Evolutionary conservation across 192 early-diverging fungal species (phyloP).

Genomic region (Linnemannia elongata): DNA sequence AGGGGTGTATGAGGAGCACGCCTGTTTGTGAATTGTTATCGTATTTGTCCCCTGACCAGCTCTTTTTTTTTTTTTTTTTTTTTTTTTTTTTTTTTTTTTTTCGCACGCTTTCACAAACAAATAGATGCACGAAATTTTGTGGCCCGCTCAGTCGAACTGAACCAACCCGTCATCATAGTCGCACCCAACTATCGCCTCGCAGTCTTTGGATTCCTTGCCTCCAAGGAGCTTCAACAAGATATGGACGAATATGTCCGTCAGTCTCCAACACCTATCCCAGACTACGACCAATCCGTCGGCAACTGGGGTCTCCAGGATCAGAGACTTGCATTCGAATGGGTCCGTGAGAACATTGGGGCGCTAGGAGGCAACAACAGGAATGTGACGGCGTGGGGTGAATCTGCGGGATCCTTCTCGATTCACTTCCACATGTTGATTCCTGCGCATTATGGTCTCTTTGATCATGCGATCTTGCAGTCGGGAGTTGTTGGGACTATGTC

Average conservation of each 20-base stretch:
- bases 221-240: conserved; percentile 34
- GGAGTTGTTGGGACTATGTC: conserved; percentile 16
- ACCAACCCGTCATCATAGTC: conserved; percentile 58
- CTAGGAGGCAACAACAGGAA: conserved; percentile 24
- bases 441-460: conserved; percentile 31
- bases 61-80: not conserved
- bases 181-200: conserved; percentile 64
- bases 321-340: conserved; percentile 39
- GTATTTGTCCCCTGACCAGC: not conserved
- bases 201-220: conserved; percentile 59
- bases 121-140: conserved; percentile 43
- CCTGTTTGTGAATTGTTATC: too few relatives aligned
- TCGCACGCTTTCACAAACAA: not conserved
- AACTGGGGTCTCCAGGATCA: conserved; percentile 53
- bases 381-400: conserved; percentile 37
- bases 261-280: not conserved
- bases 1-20: not conserved
- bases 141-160: conserved; percentile 14
- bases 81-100: not conserved
- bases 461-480: conserved; percentile 53
- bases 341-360: conserved; percentile 23
- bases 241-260: conserved; percentile 11
- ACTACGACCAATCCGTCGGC: conserved; percentile 26
- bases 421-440: conserved; percentile 39
- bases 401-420: conserved; percentile 32